A percentile compares a stretch with the other conserved stretches of the same genome.
These are phyloP conservation scores for Heterobasidion occidentale DNA, from an alignment of 1,284 basidiomycete species.

Conservation along the genomic window DNA sequence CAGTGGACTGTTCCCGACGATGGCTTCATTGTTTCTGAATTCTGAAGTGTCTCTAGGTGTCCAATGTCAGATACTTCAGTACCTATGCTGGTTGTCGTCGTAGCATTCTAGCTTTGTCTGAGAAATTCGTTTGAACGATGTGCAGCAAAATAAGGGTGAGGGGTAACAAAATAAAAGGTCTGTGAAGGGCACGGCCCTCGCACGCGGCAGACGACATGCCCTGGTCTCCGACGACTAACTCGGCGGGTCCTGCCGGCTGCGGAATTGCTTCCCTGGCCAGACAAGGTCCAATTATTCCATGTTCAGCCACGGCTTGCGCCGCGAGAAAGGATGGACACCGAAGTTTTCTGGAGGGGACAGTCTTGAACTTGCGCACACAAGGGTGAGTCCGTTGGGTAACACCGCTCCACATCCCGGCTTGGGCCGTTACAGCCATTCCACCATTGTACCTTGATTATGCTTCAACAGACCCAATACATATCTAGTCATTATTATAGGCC, in stretches of 20 bases:
- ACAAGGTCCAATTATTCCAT: conserved; percentile 77
- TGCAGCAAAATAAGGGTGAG: not conserved
- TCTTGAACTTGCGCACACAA: conserved; percentile 79
- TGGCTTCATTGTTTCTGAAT: no score
- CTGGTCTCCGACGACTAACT: conserved; percentile 87
- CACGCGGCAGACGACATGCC: conserved; percentile 72
- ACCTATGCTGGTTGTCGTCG: no score
- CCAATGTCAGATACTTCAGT: no score
- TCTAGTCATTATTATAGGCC: no score
- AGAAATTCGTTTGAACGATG: no score
- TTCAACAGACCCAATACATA: not conserved
- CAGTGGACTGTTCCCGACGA: no score
- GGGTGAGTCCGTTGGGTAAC: conserved; percentile 48
- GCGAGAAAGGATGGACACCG: conserved; percentile 60
- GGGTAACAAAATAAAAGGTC: conserved; percentile 48
- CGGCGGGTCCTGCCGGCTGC: conserved; percentile 75
- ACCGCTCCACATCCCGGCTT: conserved; percentile 72
- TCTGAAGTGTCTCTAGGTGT: no score
- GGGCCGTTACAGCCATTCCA: conserved; percentile 73
- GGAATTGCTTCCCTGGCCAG: conserved; percentile 85
- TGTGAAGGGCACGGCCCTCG: conserved; percentile 61
- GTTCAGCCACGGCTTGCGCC: conserved; percentile 50
- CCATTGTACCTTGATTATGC: conserved; percentile 27
- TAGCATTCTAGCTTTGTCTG: no score
- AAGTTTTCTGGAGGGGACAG: conserved; percentile 89